Conservation (phyloP, 108 stramenopile species). For the Cyclotella choctawhatcheeana region DNA sequence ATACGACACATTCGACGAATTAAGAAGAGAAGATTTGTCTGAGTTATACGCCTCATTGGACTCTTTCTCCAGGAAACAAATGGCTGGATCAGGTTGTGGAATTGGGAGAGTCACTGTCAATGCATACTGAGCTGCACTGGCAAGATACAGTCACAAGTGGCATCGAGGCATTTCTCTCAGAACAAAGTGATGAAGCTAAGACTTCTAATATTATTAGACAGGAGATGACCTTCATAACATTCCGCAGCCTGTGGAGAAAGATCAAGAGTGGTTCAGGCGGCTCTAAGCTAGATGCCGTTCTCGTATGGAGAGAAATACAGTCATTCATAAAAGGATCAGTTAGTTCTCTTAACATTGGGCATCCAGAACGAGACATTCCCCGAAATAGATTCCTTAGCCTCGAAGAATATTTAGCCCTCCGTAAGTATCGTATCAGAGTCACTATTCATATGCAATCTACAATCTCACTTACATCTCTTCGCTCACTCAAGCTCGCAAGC, state of each 20-base stretch:
- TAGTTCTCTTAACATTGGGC: conserved; percentile 31
- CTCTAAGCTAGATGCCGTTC: conserved; percentile 27
- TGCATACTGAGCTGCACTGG: conserved; percentile 95
- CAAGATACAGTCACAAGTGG: conserved; percentile 58
- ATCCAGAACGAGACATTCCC: conserved; percentile 3
- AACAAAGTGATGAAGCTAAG: conserved; percentile 1
- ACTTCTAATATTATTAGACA: conserved; percentile 11
- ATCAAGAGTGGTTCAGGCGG: conserved; percentile 21
- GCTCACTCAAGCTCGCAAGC: conserved; percentile 26
- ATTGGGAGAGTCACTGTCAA: conserved; percentile 94
- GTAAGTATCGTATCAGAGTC: neutral
- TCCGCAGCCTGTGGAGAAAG: conserved; percentile 46
- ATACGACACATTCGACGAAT: conserved; percentile 90
- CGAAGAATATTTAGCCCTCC: conserved; percentile 49
- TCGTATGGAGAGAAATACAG: conserved; percentile 52
- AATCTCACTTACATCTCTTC: neutral
- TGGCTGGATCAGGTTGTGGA: conserved; percentile 81
- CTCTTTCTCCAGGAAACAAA: conserved; percentile 94
- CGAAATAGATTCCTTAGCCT: conserved; percentile 44
- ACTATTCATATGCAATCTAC: neutral
- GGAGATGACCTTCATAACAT: conserved; percentile 43
- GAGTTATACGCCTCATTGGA: conserved; percentile 92
- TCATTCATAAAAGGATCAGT: conserved; percentile 53
- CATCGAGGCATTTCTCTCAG: conserved; percentile 42
- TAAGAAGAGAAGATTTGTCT: conserved; percentile 86